phyloP scores from a whole-genome alignment of 148 eudicot genomes.

The Diospyros kaki region DNA sequence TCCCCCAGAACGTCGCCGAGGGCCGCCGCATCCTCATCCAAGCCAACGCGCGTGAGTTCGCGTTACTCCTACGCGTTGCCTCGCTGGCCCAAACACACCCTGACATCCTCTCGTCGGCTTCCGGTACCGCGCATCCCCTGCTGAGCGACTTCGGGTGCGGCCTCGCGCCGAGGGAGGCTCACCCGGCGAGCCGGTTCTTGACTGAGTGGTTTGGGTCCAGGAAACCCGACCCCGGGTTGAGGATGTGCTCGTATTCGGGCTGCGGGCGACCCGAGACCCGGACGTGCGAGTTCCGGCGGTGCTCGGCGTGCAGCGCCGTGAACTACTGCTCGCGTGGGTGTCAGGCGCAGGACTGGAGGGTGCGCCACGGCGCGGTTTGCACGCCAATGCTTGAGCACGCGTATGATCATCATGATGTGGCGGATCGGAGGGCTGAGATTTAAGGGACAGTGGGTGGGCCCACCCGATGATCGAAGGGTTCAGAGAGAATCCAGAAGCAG shows the following conservation, averaged over 20 bases:
- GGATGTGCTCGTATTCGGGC: slow-evolving; percentile 40
- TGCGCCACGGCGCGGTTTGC: slow-evolving; percentile 58
- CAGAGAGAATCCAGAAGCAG: no score
- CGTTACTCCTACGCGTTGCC: slow-evolving; percentile 16
- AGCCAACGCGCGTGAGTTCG: slow-evolving; percentile 38
- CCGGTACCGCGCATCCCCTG: slow-evolving; percentile 8
- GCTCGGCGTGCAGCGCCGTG: slow-evolving; percentile 60
- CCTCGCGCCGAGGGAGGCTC: slow-evolving; percentile 19
- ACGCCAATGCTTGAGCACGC: slow-evolving; percentile 28
- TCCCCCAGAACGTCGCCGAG: slow-evolving; percentile 11
- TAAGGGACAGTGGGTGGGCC: slow-evolving; percentile 11
- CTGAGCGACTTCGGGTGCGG: slow-evolving; percentile 26
- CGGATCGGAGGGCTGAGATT: slow-evolving; percentile 16
- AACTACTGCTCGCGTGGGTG: slow-evolving; percentile 76
- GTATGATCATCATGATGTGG: neutral
- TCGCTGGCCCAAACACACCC: neutral
- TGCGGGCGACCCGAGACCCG: slow-evolving; percentile 75
- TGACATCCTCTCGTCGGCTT: neutral
- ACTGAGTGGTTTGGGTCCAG: slow-evolving; percentile 35
- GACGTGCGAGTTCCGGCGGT: slow-evolving; percentile 53
- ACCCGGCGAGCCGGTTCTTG: slow-evolving; percentile 38
- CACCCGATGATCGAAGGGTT: neutral
- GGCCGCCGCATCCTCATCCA: slow-evolving; percentile 34
- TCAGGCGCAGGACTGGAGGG: slow-evolving; percentile 73
- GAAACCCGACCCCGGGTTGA: slow-evolving; percentile 2